These are phyloP conservation scores for Avena eriantha DNA, from an alignment of 176 grass and related monocot genomes.

Conservation along the genomic window DNA sequence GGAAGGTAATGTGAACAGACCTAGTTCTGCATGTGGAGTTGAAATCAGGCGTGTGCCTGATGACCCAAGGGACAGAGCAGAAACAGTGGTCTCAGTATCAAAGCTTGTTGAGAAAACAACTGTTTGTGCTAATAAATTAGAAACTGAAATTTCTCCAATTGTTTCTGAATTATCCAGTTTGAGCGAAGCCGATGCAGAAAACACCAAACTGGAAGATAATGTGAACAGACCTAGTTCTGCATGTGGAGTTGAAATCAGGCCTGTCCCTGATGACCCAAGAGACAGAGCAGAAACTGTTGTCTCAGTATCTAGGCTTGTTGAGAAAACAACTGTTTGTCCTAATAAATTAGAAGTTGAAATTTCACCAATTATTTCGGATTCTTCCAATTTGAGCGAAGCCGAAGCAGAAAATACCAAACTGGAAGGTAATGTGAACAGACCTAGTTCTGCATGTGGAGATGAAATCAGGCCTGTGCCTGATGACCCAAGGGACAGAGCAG, in stretches of 20 bases:
- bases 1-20: conserved; percentile 20
- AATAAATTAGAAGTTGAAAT: conserved; percentile 26
- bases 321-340: conserved; percentile 17
- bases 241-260: conserved; percentile 24
- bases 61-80: conserved; percentile 11
- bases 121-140: conserved; percentile 29
- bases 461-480: conserved; percentile 27
- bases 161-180: conserved; percentile 32
- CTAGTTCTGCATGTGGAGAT: conserved; percentile 32
- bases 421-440: conserved; percentile 16
- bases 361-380: conserved; percentile 21
- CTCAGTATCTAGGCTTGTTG: neutral
- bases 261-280: conserved; percentile 10
- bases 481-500: conserved; percentile 12
- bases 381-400: conserved; percentile 34
- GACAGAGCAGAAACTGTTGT: neutral
- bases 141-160: conserved; percentile 19
- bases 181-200: conserved; percentile 28
- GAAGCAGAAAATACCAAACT: conserved; percentile 25
- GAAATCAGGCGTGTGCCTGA: conserved; percentile 29
- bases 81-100: neutral
- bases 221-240: conserved; percentile 27
- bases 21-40: conserved; percentile 32
- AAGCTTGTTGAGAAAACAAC: neutral
- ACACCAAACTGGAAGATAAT: conserved; percentile 27